Evolutionary conservation across 495 filamentous ascomycete species (phyloP).

Genomic region (Penicillium ucsense): DNA sequence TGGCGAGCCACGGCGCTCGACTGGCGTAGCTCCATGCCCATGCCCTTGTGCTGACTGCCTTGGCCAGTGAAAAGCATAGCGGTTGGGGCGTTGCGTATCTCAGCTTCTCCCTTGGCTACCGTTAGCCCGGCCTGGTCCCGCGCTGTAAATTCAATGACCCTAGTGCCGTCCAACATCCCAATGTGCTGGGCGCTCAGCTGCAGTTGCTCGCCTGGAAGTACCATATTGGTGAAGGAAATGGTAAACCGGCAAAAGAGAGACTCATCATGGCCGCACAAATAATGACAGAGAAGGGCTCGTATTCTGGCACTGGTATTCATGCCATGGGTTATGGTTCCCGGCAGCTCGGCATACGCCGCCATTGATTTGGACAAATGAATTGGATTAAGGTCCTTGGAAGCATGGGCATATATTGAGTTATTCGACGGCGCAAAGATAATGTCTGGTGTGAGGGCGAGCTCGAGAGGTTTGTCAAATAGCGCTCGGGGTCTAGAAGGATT

Average conservation of each 20-base stretch:
- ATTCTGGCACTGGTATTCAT: slow-evolving; percentile 20
- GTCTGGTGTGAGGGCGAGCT: not conserved
- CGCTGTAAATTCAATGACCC: slow-evolving; percentile 18
- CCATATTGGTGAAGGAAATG: slow-evolving; percentile 24
- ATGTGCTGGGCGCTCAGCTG: slow-evolving; percentile 20
- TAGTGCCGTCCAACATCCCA: slow-evolving; percentile 27
- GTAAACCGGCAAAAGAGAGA: no score
- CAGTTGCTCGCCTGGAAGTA: slow-evolving; percentile 24
- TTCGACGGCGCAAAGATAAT: not conserved
- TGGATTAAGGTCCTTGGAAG: slow-evolving; percentile 29
- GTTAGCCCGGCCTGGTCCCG: not conserved
- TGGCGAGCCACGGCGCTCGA: slow-evolving; percentile 18
- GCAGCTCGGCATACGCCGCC: slow-evolving; percentile 18
- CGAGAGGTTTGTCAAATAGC: not conserved
- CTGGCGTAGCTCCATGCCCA: slow-evolving; percentile 35
- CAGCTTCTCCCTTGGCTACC: slow-evolving; percentile 26
- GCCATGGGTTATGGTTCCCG: slow-evolving; percentile 27
- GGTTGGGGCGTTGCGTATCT: slow-evolving; percentile 25
- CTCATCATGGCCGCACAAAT: no score
- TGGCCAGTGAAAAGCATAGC: slow-evolving; percentile 39
- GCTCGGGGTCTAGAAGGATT: no score
- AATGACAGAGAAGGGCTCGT: no score
- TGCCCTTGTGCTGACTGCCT: slow-evolving; percentile 28
- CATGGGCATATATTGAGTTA: not conserved
- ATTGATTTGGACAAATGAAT: slow-evolving; percentile 26